Conservation (phyloP, 371 early-diverging fungal genomes). For the Batkoa obscura region DNA sequence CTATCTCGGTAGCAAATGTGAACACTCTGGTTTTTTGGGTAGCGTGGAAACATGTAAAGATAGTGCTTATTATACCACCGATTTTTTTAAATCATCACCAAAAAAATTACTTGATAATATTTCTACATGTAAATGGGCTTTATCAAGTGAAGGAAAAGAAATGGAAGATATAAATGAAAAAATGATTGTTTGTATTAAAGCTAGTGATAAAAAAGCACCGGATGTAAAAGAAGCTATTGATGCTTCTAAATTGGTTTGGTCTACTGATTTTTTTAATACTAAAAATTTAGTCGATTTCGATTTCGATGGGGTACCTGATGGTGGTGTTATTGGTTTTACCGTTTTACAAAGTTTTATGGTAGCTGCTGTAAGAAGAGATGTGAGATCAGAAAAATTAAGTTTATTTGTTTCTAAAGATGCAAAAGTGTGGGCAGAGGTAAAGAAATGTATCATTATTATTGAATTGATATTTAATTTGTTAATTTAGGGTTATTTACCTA, state of each 20-base stretch:
- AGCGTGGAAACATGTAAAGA: constrained; percentile 21
- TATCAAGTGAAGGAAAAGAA: too few relatives aligned
- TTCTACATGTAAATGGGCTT: constrained; percentile 47
- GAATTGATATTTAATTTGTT: background rate
- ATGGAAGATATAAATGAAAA: background rate
- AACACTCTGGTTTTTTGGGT: constrained; percentile 21
- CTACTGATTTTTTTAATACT: constrained; percentile 37
- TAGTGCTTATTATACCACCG: constrained; percentile 41
- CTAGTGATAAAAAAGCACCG: constrained; percentile 17
- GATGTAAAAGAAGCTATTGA: constrained; percentile 20
- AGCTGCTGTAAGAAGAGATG: constrained; percentile 26
- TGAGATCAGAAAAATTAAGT: background rate
- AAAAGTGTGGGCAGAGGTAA: constrained; percentile 7
- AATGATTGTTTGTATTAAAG: constrained; percentile 34
- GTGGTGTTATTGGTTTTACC: constrained; percentile 39
- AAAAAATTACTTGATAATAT: constrained; percentile 27
- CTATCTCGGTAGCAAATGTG: too few relatives aligned
- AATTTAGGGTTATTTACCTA: constrained; percentile 5
- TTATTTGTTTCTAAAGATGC: constrained; percentile 9
- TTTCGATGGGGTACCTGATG: constrained; percentile 17
- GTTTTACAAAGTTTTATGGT: constrained; percentile 42
- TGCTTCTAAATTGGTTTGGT: constrained; percentile 30
- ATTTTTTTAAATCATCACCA: constrained; percentile 31
- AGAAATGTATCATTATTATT: background rate
- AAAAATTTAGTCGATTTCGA: constrained; percentile 19